phyloP scores from a whole-genome alignment of 139 green algal genomes.

The Haematococcus lacustris region DNA sequence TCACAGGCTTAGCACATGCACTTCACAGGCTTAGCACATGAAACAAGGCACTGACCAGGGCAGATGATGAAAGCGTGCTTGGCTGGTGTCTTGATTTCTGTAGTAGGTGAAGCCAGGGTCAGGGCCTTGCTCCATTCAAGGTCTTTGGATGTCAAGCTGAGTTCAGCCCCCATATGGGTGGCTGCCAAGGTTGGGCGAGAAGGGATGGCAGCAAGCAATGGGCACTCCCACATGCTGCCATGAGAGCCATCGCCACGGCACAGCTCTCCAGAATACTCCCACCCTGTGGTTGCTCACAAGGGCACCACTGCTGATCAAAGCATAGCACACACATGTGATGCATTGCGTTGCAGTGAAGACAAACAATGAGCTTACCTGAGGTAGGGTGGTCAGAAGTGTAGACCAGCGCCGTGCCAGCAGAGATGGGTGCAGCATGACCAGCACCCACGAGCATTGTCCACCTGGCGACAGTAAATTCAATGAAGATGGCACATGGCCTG shows the following conservation, averaged over 20 bases:
- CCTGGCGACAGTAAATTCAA: too few species aligned
- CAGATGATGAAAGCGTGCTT: conserved; percentile 1
- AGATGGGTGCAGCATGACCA: background rate
- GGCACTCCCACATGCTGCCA: conserved; percentile 44
- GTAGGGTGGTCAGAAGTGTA: conserved; percentile 18
- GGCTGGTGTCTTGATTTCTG: too few species aligned
- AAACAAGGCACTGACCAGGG: background rate
- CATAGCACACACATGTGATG: background rate
- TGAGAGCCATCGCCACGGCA: conserved; percentile 18
- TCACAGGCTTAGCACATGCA: too few species aligned
- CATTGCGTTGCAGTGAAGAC: background rate
- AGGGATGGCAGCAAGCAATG: conserved; percentile 19
- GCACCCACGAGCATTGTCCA: background rate
- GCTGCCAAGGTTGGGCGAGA: background rate
- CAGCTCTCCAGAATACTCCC: conserved; percentile 35
- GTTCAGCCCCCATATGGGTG: background rate
- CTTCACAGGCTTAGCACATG: background rate
- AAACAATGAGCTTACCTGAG: background rate
- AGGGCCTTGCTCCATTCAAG: background rate
- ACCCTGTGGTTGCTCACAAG: conserved; percentile 10
- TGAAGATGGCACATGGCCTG: too few species aligned
- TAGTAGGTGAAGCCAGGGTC: background rate
- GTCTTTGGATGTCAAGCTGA: background rate
- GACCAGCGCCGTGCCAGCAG: conserved; percentile 16
- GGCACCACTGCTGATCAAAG: background rate